A percentile compares a stretch with the other conserved stretches of the same genome.
Conservation (phyloP, 78 protist species). For the Dictyostelium purpureum region DNA sequence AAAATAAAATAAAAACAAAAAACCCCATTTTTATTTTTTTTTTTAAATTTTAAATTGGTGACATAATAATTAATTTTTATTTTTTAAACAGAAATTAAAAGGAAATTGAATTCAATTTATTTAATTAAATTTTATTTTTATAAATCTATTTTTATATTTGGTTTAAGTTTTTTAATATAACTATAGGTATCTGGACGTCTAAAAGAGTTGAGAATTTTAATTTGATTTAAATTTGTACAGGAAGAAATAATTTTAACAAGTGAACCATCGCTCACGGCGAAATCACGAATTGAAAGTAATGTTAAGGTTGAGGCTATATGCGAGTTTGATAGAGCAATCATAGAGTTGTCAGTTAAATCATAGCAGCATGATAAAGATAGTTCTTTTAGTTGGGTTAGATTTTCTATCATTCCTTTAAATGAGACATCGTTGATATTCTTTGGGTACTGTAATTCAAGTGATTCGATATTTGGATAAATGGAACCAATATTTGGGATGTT, state of each 20-base stretch:
- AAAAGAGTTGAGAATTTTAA: neutral
- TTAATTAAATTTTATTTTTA: no score
- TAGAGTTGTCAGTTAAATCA: constrained; percentile 7
- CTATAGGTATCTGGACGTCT: neutral
- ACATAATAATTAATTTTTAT: no score
- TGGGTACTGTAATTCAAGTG: neutral
- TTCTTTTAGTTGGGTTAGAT: neutral
- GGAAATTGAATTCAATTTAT: no score
- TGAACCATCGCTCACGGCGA: neutral
- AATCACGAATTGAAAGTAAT: neutral
- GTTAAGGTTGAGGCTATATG: neutral
- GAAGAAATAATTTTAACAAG: neutral
- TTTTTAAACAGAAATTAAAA: no score
- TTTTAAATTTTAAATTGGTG: no score
- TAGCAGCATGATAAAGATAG: neutral
- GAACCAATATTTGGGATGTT: constrained; percentile 9
- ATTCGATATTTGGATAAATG: constrained; percentile 3
- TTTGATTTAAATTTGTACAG: neutral
- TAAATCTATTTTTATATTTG: no score
- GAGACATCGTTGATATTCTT: neutral
- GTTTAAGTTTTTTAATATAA: constrained; percentile 84
- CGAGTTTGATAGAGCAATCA: neutral
- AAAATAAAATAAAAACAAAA: no score
- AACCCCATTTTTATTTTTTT: no score
- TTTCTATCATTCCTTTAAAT: neutral